Base-by-base conservation (phyloP, 768 basidiomycete species). In the Crepidotus variabilis region DNA sequence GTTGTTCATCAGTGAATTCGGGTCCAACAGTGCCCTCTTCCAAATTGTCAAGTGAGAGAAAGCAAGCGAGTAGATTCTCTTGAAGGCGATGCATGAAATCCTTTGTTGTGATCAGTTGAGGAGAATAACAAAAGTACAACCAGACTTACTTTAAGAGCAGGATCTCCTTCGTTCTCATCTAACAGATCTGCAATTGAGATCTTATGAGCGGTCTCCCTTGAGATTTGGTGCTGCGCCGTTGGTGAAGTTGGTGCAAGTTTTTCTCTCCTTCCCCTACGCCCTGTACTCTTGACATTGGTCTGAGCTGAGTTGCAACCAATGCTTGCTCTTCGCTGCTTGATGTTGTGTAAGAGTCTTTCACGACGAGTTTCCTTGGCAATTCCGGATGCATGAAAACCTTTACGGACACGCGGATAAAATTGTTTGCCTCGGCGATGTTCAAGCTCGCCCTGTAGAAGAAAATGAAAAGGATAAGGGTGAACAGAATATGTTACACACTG, bases 141-240 rank as follows among this genome's bases (percentile, higher is more conserved):
- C n/a, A 21, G 16, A 60, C 62, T 43, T 56, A 70, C 72, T 60
- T 67, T 53, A 10, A 67, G 10, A 4, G 67, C 67, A 4, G 64
- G 62, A 52, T 74, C 69, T 0, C 54, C 56, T 6, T 50, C 3
- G n/a, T n/a, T n/a, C n/a, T n/a, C n/a, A n/a, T n/a, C n/a, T n/a
- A n/a, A n/a, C n/a, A n/a, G n/a, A n/a, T n/a, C n/a, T n/a, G n/a
- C n/a, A n/a, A n/a, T n/a, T n/a, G n/a, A n/a, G n/a, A n/a, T n/a
- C n/a, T n/a, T n/a, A n/a, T n/a, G n/a, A n/a, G n/a, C n/a, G n/a
- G n/a, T n/a, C n/a, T n/a, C n/a, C n/a, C n/a, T n/a, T n/a, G n/a
- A n/a, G n/a, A n/a, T n/a, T n/a, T n/a, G n/a, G n/a, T n/a, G n/a
- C n/a, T n/a, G n/a, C n/a, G n/a, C n/a, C n/a, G n/a, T n/a, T n/a